These are phyloP conservation scores for Kwoniella heveanensis DNA, from an alignment of 768 basidiomycete genomes.

Conservation along the genomic window DNA sequence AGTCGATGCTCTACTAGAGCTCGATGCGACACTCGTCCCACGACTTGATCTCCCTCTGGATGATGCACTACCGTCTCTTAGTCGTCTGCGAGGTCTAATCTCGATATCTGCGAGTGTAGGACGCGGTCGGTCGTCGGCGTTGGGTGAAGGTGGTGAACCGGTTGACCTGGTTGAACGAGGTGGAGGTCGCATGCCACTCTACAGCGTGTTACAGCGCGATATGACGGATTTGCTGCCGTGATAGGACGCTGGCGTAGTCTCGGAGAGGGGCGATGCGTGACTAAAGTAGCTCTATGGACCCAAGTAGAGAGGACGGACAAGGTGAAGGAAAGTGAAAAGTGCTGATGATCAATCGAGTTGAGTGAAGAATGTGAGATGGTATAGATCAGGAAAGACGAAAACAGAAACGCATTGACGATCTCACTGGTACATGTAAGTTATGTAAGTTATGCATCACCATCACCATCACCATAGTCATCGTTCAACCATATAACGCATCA, in stretches of 20 bases:
- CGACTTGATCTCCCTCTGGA: slow-evolving; percentile 10
- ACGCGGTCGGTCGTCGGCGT: slow-evolving; percentile 16
- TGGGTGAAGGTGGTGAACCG: slow-evolving; percentile 18
- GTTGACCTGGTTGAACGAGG: slow-evolving; percentile 11
- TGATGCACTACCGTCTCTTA: slow-evolving; percentile 31
- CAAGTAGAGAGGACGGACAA: not conserved
- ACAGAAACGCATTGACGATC: too few species aligned
- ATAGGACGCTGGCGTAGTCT: too few species aligned
- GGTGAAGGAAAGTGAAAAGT: not conserved
- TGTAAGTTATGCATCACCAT: too few species aligned
- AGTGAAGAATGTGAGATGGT: not conserved
- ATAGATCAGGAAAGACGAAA: too few species aligned
- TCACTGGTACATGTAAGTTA: too few species aligned
- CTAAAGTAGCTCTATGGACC: not conserved
- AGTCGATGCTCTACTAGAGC: not conserved
- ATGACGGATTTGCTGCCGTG: too few species aligned
- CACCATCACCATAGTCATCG: too few species aligned
- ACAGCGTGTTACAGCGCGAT: not conserved
- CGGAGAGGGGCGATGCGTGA: too few species aligned
- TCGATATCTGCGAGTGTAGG: slow-evolving; percentile 39
- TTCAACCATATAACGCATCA: not conserved
- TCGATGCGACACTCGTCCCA: slow-evolving; percentile 11
- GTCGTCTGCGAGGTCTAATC: slow-evolving; percentile 30
- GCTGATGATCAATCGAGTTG: not conserved
- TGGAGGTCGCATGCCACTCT: slow-evolving; percentile 18